Evolutionary conservation across 73 alveolate genomes (phyloP).

Genomic region (Paramecium caudatum): DNA sequence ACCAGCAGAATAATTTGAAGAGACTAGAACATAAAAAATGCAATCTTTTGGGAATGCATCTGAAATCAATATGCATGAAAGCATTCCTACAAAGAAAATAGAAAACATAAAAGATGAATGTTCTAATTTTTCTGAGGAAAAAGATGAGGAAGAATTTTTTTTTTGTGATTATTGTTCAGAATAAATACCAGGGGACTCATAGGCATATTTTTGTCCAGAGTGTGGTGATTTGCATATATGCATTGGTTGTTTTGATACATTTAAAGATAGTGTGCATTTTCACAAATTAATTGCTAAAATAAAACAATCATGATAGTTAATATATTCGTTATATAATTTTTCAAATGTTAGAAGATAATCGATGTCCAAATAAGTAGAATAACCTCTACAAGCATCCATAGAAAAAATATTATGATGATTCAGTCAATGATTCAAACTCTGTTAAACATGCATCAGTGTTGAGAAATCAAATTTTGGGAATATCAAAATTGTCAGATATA

Average conservation of each 20-base stretch:
- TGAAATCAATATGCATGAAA: too few relatives aligned
- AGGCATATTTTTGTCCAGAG: neutral
- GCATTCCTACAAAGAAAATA: neutral
- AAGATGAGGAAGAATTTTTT: neutral
- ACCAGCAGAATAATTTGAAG: neutral
- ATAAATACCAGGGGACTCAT: neutral
- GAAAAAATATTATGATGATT: conserved; percentile 15
- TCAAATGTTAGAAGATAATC: conserved; percentile 10
- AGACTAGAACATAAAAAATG: neutral
- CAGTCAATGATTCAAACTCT: conserved; percentile 10
- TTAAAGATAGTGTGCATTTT: neutral
- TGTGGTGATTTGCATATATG: neutral
- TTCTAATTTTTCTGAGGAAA: too few relatives aligned
- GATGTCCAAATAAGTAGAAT: neutral
- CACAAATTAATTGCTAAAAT: neutral
- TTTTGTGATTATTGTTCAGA: conserved; percentile 24
- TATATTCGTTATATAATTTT: conserved; percentile 36
- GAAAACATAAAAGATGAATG: too few relatives aligned
- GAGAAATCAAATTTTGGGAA: conserved; percentile 13
- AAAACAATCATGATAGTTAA: neutral
- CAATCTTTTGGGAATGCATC: neutral
- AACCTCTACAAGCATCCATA: neutral
- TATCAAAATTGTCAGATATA: conserved; percentile 54
- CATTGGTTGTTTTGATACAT: neutral
- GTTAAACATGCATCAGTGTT: neutral